Conservation (phyloP, 768 basidiomycete species). For the Mycena leptocephala region DNA sequence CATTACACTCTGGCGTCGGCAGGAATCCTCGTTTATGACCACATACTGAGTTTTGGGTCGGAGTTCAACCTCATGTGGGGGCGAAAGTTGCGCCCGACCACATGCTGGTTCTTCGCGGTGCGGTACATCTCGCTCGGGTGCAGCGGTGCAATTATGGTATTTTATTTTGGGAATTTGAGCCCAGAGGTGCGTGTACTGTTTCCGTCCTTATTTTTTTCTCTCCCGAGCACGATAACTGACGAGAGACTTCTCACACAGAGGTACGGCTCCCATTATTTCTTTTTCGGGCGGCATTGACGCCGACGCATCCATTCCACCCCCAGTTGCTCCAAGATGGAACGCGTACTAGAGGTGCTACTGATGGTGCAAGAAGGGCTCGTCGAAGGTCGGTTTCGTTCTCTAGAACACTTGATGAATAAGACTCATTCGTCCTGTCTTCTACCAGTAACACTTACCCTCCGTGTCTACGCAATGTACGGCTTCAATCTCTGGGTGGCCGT, state of each 20-base stretch:
- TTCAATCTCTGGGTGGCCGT: not conserved
- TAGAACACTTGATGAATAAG: not conserved
- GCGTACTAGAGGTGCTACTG: conserved; percentile 11
- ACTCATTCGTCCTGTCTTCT: not conserved
- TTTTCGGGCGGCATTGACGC: no score
- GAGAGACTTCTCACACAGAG: not conserved
- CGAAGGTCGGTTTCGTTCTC: not conserved
- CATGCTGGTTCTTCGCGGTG: conserved; percentile 23
- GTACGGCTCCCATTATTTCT: not conserved
- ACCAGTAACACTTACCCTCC: conserved; percentile 21
- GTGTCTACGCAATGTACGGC: conserved; percentile 30
- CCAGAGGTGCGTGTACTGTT: not conserved
- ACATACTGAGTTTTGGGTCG: conserved; percentile 14
- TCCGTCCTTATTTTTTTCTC: not conserved
- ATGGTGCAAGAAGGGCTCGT: conserved; percentile 22
- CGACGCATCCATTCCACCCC: not conserved
- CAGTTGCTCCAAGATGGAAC: conserved; percentile 31
- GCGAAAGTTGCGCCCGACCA: not conserved
- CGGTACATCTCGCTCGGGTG: conserved; percentile 25
- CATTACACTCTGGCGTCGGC: no score
- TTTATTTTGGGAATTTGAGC: conserved; percentile 24
- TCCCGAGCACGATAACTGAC: not conserved
- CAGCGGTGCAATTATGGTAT: not conserved
- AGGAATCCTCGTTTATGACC: conserved; percentile 32
- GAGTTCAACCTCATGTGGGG: conserved; percentile 29